phyloP scores from a whole-genome alignment of 2,329 filamentous ascomycete genomes.

The Mollisiaceae sp. region DNA sequence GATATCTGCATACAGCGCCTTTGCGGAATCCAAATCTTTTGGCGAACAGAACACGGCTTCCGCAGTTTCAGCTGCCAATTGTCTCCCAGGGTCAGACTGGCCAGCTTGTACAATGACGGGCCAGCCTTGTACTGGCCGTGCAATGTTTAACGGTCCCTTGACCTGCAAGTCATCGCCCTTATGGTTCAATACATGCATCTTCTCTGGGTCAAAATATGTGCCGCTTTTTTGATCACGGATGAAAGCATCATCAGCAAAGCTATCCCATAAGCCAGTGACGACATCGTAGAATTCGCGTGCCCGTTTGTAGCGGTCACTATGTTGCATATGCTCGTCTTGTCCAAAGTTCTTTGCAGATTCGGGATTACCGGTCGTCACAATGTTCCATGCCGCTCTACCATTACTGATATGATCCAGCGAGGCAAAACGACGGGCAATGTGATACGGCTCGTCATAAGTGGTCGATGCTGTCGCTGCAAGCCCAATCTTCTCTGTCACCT shows the following conservation, averaged over 20 bases:
- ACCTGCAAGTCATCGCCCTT: slow-evolving; percentile 65
- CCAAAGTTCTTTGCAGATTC: slow-evolving; percentile 59
- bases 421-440: slow-evolving; percentile 64
- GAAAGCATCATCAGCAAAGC: slow-evolving; percentile 72
- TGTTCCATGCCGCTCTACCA: slow-evolving; percentile 66
- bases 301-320: slow-evolving; percentile 67
- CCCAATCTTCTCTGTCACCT: slow-evolving; percentile 65
- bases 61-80: slow-evolving; percentile 70
- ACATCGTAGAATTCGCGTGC: slow-evolving; percentile 68
- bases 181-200: slow-evolving; percentile 69
- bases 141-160: slow-evolving; percentile 66
- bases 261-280: slow-evolving; percentile 70
- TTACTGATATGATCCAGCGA: slow-evolving; percentile 70
- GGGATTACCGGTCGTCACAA: slow-evolving; percentile 60
- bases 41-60: slow-evolving; percentile 64
- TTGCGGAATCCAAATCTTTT: slow-evolving; percentile 49
- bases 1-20: slow-evolving; percentile 56
- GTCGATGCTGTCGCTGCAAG: slow-evolving; percentile 71
- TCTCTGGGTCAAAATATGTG: slow-evolving; percentile 60
- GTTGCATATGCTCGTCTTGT: slow-evolving; percentile 45
- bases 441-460: slow-evolving; percentile 71
- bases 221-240: slow-evolving; percentile 61
- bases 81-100: slow-evolving; percentile 67
- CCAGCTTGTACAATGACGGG: slow-evolving; percentile 73
- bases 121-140: slow-evolving; percentile 69